Evolutionary conservation across 108 stramenopile species (phyloP).

Genomic region (Cyclotella baltica): DNA sequence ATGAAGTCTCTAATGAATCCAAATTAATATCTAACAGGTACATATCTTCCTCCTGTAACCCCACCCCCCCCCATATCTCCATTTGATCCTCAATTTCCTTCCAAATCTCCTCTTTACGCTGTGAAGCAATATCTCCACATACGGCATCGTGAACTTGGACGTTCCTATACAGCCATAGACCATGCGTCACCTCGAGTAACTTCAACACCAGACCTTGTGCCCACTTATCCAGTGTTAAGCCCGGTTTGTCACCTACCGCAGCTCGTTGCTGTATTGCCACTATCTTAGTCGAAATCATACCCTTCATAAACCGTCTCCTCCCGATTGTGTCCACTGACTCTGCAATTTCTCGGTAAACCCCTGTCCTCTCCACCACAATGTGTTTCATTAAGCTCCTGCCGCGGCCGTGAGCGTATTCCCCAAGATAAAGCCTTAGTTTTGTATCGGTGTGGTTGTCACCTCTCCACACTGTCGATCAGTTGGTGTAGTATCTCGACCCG

Average conservation of each 20-base stretch:
- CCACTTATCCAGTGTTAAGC: background rate
- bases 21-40: too few species aligned
- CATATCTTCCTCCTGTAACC: too few species aligned
- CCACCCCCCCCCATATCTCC: too few species aligned
- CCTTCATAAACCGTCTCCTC: background rate
- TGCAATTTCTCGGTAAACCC: background rate
- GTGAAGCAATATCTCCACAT: too few species aligned
- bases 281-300: background rate
- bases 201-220: background rate
- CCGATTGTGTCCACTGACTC: constrained; percentile 9
- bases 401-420: constrained; percentile 10
- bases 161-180: constrained; percentile 15
- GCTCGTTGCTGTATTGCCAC: background rate
- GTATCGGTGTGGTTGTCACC: background rate
- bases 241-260: background rate
- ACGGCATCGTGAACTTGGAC: constrained; percentile 1
- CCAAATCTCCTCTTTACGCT: too few species aligned
- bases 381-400: background rate
- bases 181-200: constrained; percentile 5
- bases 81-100: too few species aligned
- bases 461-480: constrained; percentile 10
- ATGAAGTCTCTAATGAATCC: too few species aligned
- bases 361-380: background rate
- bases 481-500: background rate
- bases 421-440: background rate